A percentile compares a stretch with the other conserved stretches of the same genome.
Evolutionary conservation across 2,329 filamentous ascomycete genomes (phyloP).

Genomic region (Neurospora crassa): DNA sequence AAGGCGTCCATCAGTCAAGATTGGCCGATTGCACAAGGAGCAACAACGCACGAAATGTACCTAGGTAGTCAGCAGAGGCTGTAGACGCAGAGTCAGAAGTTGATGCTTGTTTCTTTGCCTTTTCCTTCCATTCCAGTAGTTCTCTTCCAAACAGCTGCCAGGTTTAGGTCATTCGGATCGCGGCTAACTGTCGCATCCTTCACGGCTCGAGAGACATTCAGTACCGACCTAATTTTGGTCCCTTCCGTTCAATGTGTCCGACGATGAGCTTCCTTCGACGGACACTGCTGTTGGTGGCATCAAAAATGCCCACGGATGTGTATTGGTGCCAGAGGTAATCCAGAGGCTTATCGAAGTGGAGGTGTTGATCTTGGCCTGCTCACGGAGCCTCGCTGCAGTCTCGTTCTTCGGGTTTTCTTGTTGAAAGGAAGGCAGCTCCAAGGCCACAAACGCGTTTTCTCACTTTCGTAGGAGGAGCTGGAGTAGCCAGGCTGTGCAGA

Average conservation of each 20-base stretch:
- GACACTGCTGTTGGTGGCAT: constrained; percentile 93
- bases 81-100: background rate
- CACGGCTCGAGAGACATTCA: background rate
- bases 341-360: constrained; percentile 82
- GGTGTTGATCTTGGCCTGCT: constrained; percentile 87
- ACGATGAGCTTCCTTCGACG: constrained; percentile 76
- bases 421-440: background rate
- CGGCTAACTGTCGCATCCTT: background rate
- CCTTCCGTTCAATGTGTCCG: constrained; percentile 69
- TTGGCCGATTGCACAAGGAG: background rate
- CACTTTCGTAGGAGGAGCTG: background rate
- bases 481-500: background rate
- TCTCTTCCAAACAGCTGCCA: background rate
- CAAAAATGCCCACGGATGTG: constrained; percentile 87
- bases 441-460: background rate
- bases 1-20: background rate
- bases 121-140: background rate
- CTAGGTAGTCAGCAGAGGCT: background rate
- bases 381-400: constrained; percentile 70
- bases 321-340: constrained; percentile 76
- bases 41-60: background rate
- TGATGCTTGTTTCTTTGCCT: background rate
- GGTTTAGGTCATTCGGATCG: background rate
- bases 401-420: constrained; percentile 62
- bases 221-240: constrained; percentile 54